Evolutionary conservation across 805 yeast species (phyloP).

Genomic region (Wickerhamiella lipophila): DNA sequence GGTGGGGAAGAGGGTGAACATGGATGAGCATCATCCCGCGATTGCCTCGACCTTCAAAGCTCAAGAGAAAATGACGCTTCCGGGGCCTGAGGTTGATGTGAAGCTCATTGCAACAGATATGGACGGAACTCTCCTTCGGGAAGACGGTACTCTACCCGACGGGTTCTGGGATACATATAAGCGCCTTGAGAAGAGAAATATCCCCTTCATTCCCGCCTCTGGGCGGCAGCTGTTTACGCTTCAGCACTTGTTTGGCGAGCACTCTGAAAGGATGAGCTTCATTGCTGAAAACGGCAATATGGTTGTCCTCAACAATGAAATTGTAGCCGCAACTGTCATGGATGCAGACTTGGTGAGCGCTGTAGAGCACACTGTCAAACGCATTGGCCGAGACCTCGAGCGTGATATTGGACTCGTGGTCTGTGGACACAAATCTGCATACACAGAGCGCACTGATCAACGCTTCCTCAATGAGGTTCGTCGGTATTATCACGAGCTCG

Average conservation of each 20-base stretch:
- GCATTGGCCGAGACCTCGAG: slow-evolving; percentile 4
- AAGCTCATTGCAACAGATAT: slow-evolving; percentile 3
- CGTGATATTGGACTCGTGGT: slow-evolving; percentile 10
- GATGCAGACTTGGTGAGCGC: slow-evolving; percentile 4
- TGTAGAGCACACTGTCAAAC: slow-evolving; percentile 2
- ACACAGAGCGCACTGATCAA: slow-evolving; percentile 9
- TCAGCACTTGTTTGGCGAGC: slow-evolving; percentile 4
- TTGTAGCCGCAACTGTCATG: slow-evolving; percentile 10
- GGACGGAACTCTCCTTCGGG: slow-evolving; percentile 7
- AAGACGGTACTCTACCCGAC: slow-evolving; percentile 7
- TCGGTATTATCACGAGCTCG: slow-evolving; percentile 8
- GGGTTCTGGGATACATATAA: slow-evolving; percentile 5
- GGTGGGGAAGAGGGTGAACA: neutral
- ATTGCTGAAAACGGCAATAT: slow-evolving; percentile 11
- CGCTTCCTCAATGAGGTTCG: slow-evolving; percentile 10
- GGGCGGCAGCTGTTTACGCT: slow-evolving; percentile 9
- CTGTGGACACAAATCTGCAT: slow-evolving; percentile 10
- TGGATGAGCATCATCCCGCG: neutral
- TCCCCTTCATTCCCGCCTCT: slow-evolving; percentile 8
- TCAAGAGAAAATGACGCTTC: neutral
- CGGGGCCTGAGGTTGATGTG: neutral
- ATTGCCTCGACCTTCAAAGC: neutral
- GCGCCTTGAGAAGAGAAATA: slow-evolving; percentile 1
- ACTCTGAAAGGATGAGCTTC: slow-evolving; percentile 1
- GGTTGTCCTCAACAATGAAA: slow-evolving; percentile 9